Conservation (phyloP, 768 basidiomycete species). For the Neoboletus subvelutipes region DNA sequence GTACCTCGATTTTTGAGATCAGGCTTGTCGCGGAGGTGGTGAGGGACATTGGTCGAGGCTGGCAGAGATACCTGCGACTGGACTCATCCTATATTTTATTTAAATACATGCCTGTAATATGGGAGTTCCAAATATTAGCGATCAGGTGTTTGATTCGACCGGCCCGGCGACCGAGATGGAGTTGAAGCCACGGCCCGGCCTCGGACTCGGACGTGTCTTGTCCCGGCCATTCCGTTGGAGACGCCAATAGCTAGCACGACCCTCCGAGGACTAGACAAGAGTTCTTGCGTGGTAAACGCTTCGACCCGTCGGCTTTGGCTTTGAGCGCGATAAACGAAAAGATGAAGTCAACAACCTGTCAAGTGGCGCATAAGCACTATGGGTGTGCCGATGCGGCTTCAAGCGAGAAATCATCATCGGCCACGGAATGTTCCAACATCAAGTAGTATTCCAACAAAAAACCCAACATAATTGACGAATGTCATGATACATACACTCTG, state of each 20-base stretch:
- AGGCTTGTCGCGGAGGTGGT: slow-evolving; percentile 16
- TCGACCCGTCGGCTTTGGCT: no score
- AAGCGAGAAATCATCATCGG: background rate
- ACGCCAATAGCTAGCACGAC: no score
- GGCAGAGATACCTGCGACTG: background rate
- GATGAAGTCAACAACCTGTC: no score
- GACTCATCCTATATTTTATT: background rate
- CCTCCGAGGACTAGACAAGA: no score
- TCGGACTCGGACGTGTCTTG: background rate
- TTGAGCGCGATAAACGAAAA: no score
- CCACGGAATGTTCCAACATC: background rate
- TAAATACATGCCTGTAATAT: background rate
- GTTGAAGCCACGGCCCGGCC: background rate
- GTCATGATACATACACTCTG: slow-evolving; percentile 14
- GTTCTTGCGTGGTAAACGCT: no score
- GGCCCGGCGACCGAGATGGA: background rate
- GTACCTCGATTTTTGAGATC: slow-evolving; percentile 29
- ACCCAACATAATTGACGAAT: slow-evolving; percentile 18
- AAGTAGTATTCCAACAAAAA: background rate
- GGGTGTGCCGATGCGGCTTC: no score
- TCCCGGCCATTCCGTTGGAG: background rate
- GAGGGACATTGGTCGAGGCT: slow-evolving; percentile 12
- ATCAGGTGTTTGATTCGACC: slow-evolving; percentile 1
- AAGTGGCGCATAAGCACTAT: no score
- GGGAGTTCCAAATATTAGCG: background rate